Base-by-base conservation (phyloP, 164 flowering plant genomes). In the Liriodendron chinense region DNA sequence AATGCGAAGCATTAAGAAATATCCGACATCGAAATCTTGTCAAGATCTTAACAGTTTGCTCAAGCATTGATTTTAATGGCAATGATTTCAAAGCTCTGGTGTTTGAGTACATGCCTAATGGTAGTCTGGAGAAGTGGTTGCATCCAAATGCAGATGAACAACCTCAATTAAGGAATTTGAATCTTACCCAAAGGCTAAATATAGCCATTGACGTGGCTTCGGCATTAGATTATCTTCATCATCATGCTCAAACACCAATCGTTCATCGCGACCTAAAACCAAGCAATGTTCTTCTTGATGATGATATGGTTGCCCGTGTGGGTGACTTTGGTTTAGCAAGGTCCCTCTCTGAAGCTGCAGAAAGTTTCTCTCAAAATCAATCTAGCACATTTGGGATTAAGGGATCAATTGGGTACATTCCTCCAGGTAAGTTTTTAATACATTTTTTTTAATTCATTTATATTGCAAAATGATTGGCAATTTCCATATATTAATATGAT, bases 261-360 rank as follows among this genome's bases (percentile, higher is more conserved):
- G 76, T 77, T 59, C 85, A 83, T 72, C 81, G 85, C 59, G 83
- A 83, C n/a, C n/a, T n/a, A n/a, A n/a, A n/a, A n/a, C n/a, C n/a
- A n/a, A n/a, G n/a, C n/a, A n/a, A n/a, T n/a, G n/a, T n/a, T n/a
- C n/a, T n/a, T n/a, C n/a, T n/a, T n/a, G n/a, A n/a, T n/a, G n/a
- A n/a, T n/a, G n/a, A n/a, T n/a, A n/a, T n/a, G n/a, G n/a, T n/a
- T n/a, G n/a, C n/a, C n/a, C n/a, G n/a, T n/a, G n/a, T n/a, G n/a
- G n/a, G n/a, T n/a, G 84, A 84, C 67, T 84, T 84, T 69, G 86
- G 86, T 47, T 72, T 82, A 59, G 82, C 85, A 34, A 77, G 62
- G 67, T 69, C 80, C 59, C 74, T 84, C 12, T 47, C 20, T 10
- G n/a, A 23, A 12, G 53, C 78, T 0, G 47, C 28, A 8, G 24